Evolutionary conservation across 2,329 filamentous ascomycete genomes (phyloP).

Genomic region (Xylaria sp.): DNA sequence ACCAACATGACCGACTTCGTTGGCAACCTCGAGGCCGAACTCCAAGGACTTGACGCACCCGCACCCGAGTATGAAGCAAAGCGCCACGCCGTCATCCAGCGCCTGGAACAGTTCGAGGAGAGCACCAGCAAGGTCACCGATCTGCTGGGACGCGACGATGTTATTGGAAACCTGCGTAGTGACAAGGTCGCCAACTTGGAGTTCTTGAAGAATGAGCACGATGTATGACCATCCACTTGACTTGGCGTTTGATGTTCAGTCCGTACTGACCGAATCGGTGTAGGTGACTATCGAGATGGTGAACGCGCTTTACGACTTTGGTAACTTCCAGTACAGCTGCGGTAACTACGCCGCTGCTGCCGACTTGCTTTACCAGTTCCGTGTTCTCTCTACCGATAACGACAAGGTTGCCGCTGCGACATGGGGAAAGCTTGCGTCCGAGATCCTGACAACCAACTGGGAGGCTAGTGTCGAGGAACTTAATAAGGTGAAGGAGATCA

Average conservation of each 20-base stretch:
- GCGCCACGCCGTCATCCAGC: conserved; percentile 79
- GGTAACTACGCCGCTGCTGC: conserved; percentile 87
- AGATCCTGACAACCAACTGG: conserved; percentile 95
- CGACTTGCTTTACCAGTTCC: conserved; percentile 95
- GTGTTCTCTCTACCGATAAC: conserved; percentile 95
- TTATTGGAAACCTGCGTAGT: conserved; percentile 83
- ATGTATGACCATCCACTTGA: conserved; percentile 46
- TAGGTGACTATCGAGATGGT: conserved; percentile 91
- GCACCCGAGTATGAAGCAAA: conserved; percentile 85
- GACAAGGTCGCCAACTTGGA: conserved; percentile 99
- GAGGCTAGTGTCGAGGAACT: conserved; percentile 88
- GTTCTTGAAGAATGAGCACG: conserved; percentile 94
- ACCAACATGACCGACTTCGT: conserved; percentile 99
- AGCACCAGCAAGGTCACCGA: conserved; percentile 85
- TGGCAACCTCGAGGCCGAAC: conserved; percentile 81
- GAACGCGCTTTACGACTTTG: conserved; percentile 89
- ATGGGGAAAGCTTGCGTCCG: conserved; percentile 95
- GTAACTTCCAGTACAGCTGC: conserved; percentile 96
- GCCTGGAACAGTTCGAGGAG: conserved; percentile 77
- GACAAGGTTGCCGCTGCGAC: conserved; percentile 94
- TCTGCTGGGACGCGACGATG: conserved; percentile 79
- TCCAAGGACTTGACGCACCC: conserved; percentile 71
- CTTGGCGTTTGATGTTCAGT: not conserved
- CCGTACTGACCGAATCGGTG: conserved; percentile 13
- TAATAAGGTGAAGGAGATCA: conserved; percentile 81